A percentile compares a stretch with the other conserved stretches of the same genome.
Conservation (phyloP, 2,329 filamentous ascomycete genomes). For the Rhinocladiella similis region DNA sequence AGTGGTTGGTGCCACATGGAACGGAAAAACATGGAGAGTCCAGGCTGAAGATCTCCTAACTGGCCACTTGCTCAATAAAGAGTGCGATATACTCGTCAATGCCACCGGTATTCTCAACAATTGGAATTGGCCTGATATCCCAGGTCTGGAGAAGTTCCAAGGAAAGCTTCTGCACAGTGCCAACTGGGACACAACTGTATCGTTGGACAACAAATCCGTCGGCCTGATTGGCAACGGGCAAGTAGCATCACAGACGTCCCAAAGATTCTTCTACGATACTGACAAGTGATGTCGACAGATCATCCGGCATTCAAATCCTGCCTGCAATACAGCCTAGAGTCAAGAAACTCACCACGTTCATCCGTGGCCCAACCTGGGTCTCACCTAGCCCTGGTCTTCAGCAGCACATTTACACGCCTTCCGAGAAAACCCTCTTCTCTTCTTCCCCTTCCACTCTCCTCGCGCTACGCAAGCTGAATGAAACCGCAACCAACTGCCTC, state of each 20-base stretch:
- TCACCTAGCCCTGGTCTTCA: slow-evolving; percentile 14
- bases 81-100: slow-evolving; percentile 44
- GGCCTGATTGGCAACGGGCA: slow-evolving; percentile 32
- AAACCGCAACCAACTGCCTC: slow-evolving; percentile 26
- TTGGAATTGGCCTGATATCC: slow-evolving; percentile 41
- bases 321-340: slow-evolving; percentile 32
- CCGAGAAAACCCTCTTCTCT: slow-evolving; percentile 22
- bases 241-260: slow-evolving; percentile 29
- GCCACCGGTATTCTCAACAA: slow-evolving; percentile 60
- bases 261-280: slow-evolving; percentile 32
- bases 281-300: slow-evolving; percentile 27
- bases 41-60: neutral
- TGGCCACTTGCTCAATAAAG: slow-evolving; percentile 7
- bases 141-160: slow-evolving; percentile 29
- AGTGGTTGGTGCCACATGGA: neutral
- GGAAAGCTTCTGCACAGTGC: slow-evolving; percentile 33
- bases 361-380: slow-evolving; percentile 24
- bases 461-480: slow-evolving; percentile 17
- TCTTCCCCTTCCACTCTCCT: slow-evolving; percentile 24
- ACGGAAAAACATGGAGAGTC: neutral
- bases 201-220: slow-evolving; percentile 29
- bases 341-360: slow-evolving; percentile 36
- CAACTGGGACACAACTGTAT: slow-evolving; percentile 34
- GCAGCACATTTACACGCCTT: slow-evolving; percentile 28
- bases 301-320: slow-evolving; percentile 44